phyloP scores from a whole-genome alignment of 768 basidiomycete species.

The Grammothele lineata region DNA sequence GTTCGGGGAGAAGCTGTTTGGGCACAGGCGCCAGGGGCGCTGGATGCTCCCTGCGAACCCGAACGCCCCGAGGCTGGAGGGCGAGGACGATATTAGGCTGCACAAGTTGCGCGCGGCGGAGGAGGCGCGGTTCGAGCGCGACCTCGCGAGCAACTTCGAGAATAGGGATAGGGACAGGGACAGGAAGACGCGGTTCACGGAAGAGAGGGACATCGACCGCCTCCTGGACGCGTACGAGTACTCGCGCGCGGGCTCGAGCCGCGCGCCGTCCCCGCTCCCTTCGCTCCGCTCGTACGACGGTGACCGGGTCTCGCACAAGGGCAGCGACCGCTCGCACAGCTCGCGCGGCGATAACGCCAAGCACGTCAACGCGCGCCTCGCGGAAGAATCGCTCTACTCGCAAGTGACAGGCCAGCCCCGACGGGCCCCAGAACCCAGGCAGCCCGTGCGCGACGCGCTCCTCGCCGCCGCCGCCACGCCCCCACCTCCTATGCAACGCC shows the following conservation, averaged over 20 bases:
- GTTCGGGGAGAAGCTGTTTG: conserved; percentile 58
- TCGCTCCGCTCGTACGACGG: conserved; percentile 25
- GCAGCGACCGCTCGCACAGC: conserved; percentile 5
- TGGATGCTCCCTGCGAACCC: conserved; percentile 24
- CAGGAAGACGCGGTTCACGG: conserved; percentile 17
- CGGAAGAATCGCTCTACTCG: conserved; percentile 60
- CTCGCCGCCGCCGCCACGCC: too few species aligned
- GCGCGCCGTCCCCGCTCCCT: conserved; percentile 40
- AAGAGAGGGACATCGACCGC: conserved; percentile 38
- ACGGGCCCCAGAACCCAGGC: conserved; percentile 64
- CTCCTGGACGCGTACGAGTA: conserved; percentile 45
- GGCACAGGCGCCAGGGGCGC: conserved; percentile 32
- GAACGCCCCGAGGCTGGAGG: conserved; percentile 49
- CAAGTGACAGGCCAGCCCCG: conserved; percentile 62
- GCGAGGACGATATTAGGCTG: too few species aligned
- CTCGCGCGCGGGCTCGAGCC: conserved; percentile 36
- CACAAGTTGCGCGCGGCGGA: conserved; percentile 20
- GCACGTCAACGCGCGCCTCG: conserved; percentile 30
- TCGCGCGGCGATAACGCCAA: conserved; percentile 12
- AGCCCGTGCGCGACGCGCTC: conserved; percentile 49
- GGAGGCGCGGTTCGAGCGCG: conserved; percentile 41
- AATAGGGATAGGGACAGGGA: too few species aligned
- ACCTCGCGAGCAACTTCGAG: too few species aligned
- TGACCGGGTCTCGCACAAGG: conserved; percentile 12
- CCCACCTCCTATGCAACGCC: too few species aligned